Evolutionary conservation across 768 basidiomycete genomes (phyloP), one percentile per base, ranked within the genome.

Genomic region (Trametes gibbosa): DNA sequence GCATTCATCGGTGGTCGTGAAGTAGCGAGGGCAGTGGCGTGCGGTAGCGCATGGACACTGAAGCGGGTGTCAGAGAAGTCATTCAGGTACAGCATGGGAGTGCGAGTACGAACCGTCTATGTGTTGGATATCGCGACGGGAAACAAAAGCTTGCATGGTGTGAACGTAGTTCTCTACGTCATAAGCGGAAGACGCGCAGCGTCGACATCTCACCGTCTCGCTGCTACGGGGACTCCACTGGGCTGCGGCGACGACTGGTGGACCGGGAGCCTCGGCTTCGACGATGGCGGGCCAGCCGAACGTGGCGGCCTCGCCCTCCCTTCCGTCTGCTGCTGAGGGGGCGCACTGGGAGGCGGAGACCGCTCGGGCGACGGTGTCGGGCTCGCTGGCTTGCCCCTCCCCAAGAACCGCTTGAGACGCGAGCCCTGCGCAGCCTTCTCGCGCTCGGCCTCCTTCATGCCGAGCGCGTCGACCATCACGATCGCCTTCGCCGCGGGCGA

Each of bases 401-500:
- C 61, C 16, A 62, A 47, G 29, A 62, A 56, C 35, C 64, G 45
- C 51, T 34, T 62, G 35, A 70, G 58, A 19, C 63, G 62, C 21
- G 64, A 62, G 17, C 61, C 57, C 34, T 65, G 50, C 35, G 56
- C 37, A 35, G 57, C 50, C 62, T 69, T 67, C 63, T 68, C 60
- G 35, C 61, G 49, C 59, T 65, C 65, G 40, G 52, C 54, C 55
- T 65, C 63, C 69, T 80, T 82, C 34, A 77, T 75, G 24, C 84
- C 81, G 55, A 84, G 72, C 5, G 81, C 79, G 51, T 87, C 85
- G 43, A 86, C 73, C 57, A 84, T 77, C 6, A 80, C 84, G 53
- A 87, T 83, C 8, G 84, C 80, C 66, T 85, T 88, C 32, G 84
- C 82, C n/a, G 81, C 73, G 19, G 81, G 68, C 6, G 82, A 76